Evolutionary conservation across 1,284 basidiomycete species (phyloP).

Genomic region (Cronartium quercuum): DNA sequence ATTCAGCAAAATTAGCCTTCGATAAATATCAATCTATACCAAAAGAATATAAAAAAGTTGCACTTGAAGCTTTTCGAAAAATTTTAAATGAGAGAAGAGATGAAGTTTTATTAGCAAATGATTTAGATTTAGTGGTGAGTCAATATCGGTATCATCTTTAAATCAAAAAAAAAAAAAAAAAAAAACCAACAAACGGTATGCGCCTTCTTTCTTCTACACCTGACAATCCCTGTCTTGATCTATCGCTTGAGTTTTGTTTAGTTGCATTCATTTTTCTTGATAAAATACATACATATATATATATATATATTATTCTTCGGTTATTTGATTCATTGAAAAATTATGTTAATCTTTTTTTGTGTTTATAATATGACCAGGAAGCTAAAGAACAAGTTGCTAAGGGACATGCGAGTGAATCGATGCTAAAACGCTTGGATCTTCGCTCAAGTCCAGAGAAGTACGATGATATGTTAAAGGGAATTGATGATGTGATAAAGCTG

Average conservation of each 20-base stretch:
- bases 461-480: constrained; percentile 84
- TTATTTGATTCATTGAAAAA: no score
- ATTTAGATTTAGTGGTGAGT: constrained; percentile 65
- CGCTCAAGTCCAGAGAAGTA: constrained; percentile 74
- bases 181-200: no score
- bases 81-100: constrained; percentile 62
- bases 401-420: constrained; percentile 72
- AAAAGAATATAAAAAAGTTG: constrained; percentile 47
- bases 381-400: constrained; percentile 69
- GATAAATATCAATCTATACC: not conserved
- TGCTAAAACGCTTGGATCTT: constrained; percentile 81
- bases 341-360: no score
- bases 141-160: no score
- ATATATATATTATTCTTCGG: no score
- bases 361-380: no score
- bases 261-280: no score
- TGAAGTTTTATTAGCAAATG: constrained; percentile 71
- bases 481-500: constrained; percentile 75
- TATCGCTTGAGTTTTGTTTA: no score
- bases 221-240: no score
- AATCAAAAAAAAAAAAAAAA: no score
- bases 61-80: constrained; percentile 63
- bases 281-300: no score
- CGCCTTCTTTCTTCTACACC: no score
- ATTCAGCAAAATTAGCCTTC: not conserved